These are phyloP conservation scores for Globisporangium apiculatum DNA, from an alignment of 352 stramenopile species.

Conservation along the genomic window DNA sequence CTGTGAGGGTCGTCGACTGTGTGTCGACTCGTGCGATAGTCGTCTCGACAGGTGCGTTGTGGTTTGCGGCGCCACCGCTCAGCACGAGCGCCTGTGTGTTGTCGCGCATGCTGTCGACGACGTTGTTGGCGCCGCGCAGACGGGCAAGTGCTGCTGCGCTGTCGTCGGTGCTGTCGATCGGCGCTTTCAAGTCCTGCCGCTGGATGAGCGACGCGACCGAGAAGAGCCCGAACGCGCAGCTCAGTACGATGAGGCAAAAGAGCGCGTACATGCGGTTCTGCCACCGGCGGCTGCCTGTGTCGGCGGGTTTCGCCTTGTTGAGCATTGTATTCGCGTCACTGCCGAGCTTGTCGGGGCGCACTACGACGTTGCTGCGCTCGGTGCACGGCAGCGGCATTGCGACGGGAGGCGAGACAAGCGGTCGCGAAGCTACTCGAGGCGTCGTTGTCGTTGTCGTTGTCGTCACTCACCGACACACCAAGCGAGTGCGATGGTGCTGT, in stretches of 20 bases:
- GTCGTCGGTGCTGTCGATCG: conserved; percentile 1
- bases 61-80: conserved; percentile 1
- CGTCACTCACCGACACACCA: too few species aligned
- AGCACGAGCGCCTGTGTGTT: conserved; percentile 5
- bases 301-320: not conserved
- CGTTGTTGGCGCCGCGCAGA: conserved; percentile 12
- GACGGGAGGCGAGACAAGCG: too few species aligned
- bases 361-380: conserved; percentile 6
- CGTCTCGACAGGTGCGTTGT: not conserved
- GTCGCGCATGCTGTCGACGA: not conserved
- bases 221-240: conserved; percentile 41
- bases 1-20: not conserved
- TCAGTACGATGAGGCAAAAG: conserved; percentile 44
- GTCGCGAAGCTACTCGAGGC: too few species aligned
- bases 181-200: conserved; percentile 22
- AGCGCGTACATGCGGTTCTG: conserved; percentile 16
- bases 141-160: conserved; percentile 3
- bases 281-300: not conserved
- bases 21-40: not conserved
- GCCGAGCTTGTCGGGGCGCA: conserved; percentile 10
- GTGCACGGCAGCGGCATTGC: conserved; percentile 7
- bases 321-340: not conserved
- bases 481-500: not conserved
- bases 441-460: too few species aligned
- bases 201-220: conserved; percentile 51